These are phyloP conservation scores for Cajanus cajan DNA, from an alignment of 306 rosid species.

Conservation along the genomic window DNA sequence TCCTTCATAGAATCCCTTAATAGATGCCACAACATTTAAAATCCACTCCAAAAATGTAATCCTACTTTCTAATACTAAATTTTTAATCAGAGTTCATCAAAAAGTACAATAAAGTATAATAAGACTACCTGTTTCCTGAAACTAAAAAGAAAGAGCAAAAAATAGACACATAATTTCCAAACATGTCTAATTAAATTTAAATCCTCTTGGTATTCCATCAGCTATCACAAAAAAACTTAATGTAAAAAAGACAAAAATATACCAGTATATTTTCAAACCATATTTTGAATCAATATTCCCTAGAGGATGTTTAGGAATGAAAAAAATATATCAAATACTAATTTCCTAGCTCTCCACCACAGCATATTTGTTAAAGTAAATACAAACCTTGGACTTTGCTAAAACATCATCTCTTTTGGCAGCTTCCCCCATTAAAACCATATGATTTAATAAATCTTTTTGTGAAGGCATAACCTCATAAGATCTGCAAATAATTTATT, in stretches of 20 bases:
- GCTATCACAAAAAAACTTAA: not conserved
- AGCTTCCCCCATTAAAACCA: conserved; percentile 40
- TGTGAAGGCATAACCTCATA: conserved; percentile 47
- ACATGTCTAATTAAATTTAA: not conserved
- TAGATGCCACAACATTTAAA: not conserved
- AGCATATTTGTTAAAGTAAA: not conserved
- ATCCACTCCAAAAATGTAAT: not conserved
- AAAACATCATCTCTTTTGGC: conserved; percentile 39
- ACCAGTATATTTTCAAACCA: conserved; percentile 3
- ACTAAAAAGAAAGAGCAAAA: not conserved
- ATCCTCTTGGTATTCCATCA: conserved; percentile 3
- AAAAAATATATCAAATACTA: not conserved
- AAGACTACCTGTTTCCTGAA: not conserved
- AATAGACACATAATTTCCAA: not conserved
- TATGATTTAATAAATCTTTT: conserved; percentile 35
- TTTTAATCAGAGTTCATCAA: not conserved
- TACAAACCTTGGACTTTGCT: conserved; percentile 63
- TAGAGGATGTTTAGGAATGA: not conserved
- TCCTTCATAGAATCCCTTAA: not conserved
- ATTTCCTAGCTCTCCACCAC: conserved; percentile 22
- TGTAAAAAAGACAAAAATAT: not conserved
- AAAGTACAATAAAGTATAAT: not conserved
- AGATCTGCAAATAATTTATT: conserved; percentile 44
- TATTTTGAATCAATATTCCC: conserved; percentile 1
- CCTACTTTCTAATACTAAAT: conserved; percentile 6